These are phyloP conservation scores for Tetrapisispora pingtungensis DNA, from an alignment of 805 yeast species.

Conservation along the genomic window DNA sequence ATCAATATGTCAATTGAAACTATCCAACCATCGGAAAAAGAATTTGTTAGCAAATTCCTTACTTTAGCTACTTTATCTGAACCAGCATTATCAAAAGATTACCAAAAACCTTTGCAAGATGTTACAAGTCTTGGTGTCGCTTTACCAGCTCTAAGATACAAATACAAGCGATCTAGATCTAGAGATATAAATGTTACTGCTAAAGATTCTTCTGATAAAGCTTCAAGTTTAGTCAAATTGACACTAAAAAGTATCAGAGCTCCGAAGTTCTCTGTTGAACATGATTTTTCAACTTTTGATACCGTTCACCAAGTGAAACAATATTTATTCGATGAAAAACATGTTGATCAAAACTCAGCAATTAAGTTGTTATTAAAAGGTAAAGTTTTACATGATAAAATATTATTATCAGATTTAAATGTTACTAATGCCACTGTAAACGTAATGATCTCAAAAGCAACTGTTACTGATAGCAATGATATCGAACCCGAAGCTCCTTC, in stretches of 20 bases:
- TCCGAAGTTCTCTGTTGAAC: slow-evolving; percentile 48
- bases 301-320: slow-evolving; percentile 30
- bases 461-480: neutral
- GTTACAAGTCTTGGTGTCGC: slow-evolving; percentile 36
- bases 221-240: slow-evolving; percentile 14
- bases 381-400: slow-evolving; percentile 48
- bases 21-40: slow-evolving; percentile 26
- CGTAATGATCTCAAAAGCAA: slow-evolving; percentile 34
- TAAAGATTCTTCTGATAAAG: neutral
- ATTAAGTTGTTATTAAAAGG: slow-evolving; percentile 50
- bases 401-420: slow-evolving; percentile 28
- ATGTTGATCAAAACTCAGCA: slow-evolving; percentile 31
- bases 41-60: slow-evolving; percentile 40
- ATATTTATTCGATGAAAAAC: slow-evolving; percentile 19
- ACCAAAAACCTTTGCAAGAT: slow-evolving; percentile 24
- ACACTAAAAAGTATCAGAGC: slow-evolving; percentile 58
- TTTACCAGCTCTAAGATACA: slow-evolving; percentile 38
- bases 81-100: slow-evolving; percentile 24
- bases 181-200: slow-evolving; percentile 2
- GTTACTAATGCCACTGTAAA: slow-evolving; percentile 31
- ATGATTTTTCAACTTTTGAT: slow-evolving; percentile 18
- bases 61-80: slow-evolving; percentile 38
- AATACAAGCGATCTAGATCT: slow-evolving; percentile 24
- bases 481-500: slow-evolving; percentile 1
- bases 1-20: slow-evolving; percentile 3